Base-by-base conservation (phyloP, 495 filamentous ascomycete genomes). In the Thozetella sp. region DNA sequence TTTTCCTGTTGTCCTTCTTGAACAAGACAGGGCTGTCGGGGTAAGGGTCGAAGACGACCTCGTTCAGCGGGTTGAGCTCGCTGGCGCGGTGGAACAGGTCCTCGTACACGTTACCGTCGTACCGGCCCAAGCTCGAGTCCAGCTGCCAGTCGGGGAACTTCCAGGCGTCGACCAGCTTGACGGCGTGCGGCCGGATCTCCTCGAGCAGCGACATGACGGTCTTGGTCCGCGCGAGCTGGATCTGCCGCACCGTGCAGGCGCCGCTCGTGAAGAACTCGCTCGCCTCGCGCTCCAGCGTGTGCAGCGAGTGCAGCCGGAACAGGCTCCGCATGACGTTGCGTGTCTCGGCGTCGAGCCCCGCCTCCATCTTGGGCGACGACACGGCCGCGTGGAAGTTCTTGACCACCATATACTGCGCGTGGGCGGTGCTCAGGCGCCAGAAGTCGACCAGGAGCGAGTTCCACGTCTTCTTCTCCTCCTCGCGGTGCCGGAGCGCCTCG, bases 361-460 rank as follows among this genome's bases (percentile, higher is more conserved):
- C 67, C 6, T 67, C 63, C 55, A 77, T 72, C 26, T 77, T 61
- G n/a, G 74, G 72, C 78, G 46, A 90, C 80, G n/a, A 48, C 3
- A 48, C 43, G 43, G 86, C 82, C 15, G 86, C 82, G 75, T 89
- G 83, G 76, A 91, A 91, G 75, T 87, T 88, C 74, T 86, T 88
- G 26, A 90, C 86, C 0, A 89, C 76, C 22, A 90, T 74, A 64
- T 90, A 90, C 69, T 91, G 86, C 4, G 84, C 86, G 66, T 89
- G 86, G 9, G 88, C 86, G 2, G 85, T 89, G 37, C 80, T 85
- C 17, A 90, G 77, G 23, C 88, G 84, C 82, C 86, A 89, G 78
- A 91, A 90, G 72, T 91, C 87, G 27, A 91, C 86, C 23, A 91
- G 79, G 12, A 91, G 76, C 61, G 80, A 83, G 71, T 90, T 91